Conservation (phyloP, 805 yeast species). For the Candida stauntonica region DNA sequence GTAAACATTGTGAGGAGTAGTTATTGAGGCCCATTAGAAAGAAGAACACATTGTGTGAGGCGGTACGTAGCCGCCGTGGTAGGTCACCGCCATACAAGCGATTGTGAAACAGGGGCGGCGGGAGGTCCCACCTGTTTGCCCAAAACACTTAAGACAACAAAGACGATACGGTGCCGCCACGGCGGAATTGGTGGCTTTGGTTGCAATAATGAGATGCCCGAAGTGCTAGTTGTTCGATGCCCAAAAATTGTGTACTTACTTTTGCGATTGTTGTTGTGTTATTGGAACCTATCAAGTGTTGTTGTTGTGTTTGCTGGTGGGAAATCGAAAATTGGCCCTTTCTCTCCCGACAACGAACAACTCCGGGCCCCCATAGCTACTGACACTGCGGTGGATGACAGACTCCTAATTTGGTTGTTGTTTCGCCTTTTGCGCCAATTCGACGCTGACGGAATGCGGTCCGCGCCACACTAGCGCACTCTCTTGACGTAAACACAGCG, state of each 20-base stretch:
- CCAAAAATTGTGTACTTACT: slow-evolving; percentile 1
- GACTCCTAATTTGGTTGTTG: background rate
- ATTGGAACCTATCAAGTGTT: background rate
- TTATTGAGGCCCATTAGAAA: too few species aligned
- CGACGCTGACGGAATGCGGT: slow-evolving; percentile 6
- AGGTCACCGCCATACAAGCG: background rate
- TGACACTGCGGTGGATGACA: slow-evolving; percentile 6
- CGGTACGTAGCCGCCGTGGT: background rate
- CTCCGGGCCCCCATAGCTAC: background rate
- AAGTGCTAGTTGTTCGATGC: background rate
- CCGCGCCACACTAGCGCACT: background rate
- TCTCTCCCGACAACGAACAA: slow-evolving; percentile 5
- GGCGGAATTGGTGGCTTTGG: background rate
- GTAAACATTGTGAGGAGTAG: too few species aligned
- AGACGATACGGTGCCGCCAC: background rate
- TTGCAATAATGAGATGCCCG: too few species aligned
- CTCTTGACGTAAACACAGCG: too few species aligned
- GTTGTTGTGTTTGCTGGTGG: slow-evolving; percentile 12
- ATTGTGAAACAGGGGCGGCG: background rate
- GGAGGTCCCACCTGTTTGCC: background rate
- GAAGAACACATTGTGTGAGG: too few species aligned
- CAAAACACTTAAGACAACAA: background rate
- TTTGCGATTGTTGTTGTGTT: background rate
- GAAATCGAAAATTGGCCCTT: slow-evolving; percentile 12
- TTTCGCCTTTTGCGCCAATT: background rate